These are phyloP conservation scores for Aspergillus pseudotamarii DNA, from an alignment of 2,329 filamentous ascomycete species.

Conservation along the genomic window DNA sequence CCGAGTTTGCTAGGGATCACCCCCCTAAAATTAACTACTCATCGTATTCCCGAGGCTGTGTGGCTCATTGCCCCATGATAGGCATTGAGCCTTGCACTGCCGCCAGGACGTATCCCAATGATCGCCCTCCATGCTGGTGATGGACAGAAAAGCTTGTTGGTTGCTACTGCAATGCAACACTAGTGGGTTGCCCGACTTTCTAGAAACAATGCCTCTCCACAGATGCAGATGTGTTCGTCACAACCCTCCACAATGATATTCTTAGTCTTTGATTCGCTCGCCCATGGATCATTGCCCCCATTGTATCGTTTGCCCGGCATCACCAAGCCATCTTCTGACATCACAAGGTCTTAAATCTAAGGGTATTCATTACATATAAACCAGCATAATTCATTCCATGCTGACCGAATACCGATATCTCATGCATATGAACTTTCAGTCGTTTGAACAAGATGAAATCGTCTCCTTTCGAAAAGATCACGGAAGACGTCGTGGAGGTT, in stretches of 20 bases:
- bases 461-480: neutral
- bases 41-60: slow-evolving; percentile 8
- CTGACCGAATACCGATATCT: neutral
- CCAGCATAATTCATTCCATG: neutral
- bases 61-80: slow-evolving; percentile 1
- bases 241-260: neutral
- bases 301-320: neutral
- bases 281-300: neutral
- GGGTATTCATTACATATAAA: neutral
- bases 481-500: slow-evolving; percentile 12
- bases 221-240: neutral
- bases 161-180: neutral
- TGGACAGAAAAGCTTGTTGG: slow-evolving; percentile 3
- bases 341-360: neutral
- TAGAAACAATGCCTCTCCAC: neutral
- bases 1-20: neutral
- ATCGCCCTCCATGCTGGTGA: neutral
- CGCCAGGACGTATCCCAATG: neutral
- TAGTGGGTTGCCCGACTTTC: neutral
- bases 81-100: slow-evolving; percentile 9
- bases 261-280: neutral
- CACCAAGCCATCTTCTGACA: neutral
- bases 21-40: neutral
- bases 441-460: neutral
- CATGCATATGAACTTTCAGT: neutral